A percentile compares a stretch with the other conserved stretches of the same genome.
Conservation (phyloP, 140 eudicot genomes). For the Anethum foeniculum region DNA sequence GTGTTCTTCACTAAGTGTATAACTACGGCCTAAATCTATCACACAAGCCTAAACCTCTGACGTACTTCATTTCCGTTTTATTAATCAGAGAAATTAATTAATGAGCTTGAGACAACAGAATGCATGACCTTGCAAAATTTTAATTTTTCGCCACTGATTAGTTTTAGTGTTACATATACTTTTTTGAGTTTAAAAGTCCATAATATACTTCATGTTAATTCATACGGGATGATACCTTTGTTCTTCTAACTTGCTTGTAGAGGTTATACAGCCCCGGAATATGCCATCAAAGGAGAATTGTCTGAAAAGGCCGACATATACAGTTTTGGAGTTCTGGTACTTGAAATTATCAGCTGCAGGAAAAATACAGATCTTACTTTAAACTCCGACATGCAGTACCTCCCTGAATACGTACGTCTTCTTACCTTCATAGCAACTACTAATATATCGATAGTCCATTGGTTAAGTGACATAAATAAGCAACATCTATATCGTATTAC, state of each 20-base stretch:
- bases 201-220: neutral
- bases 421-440: neutral
- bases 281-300: conserved; percentile 72
- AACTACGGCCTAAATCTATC: neutral
- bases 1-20: neutral
- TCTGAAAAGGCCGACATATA: conserved; percentile 81
- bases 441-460: neutral
- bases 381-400: conserved; percentile 71
- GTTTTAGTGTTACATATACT: neutral
- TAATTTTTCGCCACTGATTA: no score
- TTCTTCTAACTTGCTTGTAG: conserved; percentile 24
- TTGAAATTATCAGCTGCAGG: conserved; percentile 65
- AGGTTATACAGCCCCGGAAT: conserved; percentile 86
- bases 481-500: neutral
- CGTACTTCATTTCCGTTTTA: no score
- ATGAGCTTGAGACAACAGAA: neutral
- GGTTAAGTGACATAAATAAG: neutral
- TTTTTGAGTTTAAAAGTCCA: neutral
- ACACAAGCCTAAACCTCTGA: no score
- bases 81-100: no score
- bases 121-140: no score
- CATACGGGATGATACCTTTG: neutral
- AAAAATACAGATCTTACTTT: conserved; percentile 59
- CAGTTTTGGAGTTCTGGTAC: conserved; percentile 77
- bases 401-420: conserved; percentile 64